Conservation (phyloP, 2,329 filamentous ascomycete species). For the Pestalotiopsis sp. region DNA sequence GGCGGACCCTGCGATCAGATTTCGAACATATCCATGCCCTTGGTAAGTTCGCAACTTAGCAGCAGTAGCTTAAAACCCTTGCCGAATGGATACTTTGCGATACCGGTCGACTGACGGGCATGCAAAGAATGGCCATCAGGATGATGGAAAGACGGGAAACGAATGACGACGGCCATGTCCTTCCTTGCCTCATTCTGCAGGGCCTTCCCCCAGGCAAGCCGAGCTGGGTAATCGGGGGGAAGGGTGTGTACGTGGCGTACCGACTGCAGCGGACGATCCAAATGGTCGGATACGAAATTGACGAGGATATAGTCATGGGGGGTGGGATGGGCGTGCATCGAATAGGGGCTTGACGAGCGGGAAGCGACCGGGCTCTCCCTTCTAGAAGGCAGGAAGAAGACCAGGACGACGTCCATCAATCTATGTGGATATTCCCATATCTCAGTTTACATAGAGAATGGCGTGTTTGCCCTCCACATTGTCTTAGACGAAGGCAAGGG, state of each 20-base stretch:
- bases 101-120: neutral
- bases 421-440: neutral
- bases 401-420: neutral
- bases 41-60: neutral
- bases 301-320: constrained; percentile 4
- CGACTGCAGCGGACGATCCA: constrained; percentile 9
- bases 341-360: constrained; percentile 2
- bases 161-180: constrained; percentile 3
- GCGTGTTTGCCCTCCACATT: neutral
- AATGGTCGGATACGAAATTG: constrained; percentile 9
- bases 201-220: neutral
- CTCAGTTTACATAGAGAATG: neutral
- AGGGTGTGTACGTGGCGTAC: constrained; percentile 8
- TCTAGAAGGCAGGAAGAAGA: constrained; percentile 14
- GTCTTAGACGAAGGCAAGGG: too few relatives aligned
- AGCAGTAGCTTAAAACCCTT: neutral
- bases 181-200: neutral
- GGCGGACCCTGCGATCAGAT: neutral
- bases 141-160: neutral
- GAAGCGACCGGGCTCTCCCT: constrained; percentile 3
- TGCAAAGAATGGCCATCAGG: neutral
- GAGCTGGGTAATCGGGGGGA: constrained; percentile 1
- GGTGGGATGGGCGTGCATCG: neutral
- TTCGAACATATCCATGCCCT: neutral
- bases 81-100: neutral